Evolutionary conservation across 805 yeast species (phyloP).

Genomic region (Yarrowia sp.): DNA sequence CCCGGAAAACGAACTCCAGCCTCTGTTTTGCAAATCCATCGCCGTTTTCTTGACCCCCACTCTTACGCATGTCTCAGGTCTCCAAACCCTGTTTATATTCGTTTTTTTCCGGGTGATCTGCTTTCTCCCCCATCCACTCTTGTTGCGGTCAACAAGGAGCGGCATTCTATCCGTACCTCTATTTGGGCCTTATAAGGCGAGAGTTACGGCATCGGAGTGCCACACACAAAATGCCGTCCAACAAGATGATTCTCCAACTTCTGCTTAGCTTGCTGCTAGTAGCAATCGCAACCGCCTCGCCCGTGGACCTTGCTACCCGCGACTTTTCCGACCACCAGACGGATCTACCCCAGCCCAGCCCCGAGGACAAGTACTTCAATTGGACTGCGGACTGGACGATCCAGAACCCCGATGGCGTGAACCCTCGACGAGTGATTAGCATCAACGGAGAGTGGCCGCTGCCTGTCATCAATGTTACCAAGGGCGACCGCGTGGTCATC

Average conservation of each 20-base stretch:
- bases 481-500: conserved; percentile 72
- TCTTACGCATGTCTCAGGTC: neutral
- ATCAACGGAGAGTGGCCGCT: conserved; percentile 75
- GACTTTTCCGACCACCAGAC: neutral
- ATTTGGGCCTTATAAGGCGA: neutral
- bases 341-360: neutral
- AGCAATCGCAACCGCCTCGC: neutral
- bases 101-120: neutral
- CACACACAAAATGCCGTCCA: no score
- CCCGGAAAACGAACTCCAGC: no score
- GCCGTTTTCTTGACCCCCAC: neutral
- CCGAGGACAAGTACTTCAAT: conserved; percentile 32
- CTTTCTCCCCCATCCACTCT: neutral
- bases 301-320: neutral
- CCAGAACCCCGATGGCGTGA: conserved; percentile 54
- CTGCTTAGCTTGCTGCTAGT: neutral
- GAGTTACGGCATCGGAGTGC: no score
- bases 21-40: no score
- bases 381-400: conserved; percentile 40
- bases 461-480: conserved; percentile 69
- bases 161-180: no score
- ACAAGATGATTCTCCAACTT: neutral
- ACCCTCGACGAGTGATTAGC: conserved; percentile 51
- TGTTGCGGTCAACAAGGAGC: neutral
- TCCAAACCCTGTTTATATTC: neutral